These are phyloP conservation scores for Bolboschoenoplectus hybrid DNA, from an alignment of 202 grass and related monocot species.

Conservation along the genomic window DNA sequence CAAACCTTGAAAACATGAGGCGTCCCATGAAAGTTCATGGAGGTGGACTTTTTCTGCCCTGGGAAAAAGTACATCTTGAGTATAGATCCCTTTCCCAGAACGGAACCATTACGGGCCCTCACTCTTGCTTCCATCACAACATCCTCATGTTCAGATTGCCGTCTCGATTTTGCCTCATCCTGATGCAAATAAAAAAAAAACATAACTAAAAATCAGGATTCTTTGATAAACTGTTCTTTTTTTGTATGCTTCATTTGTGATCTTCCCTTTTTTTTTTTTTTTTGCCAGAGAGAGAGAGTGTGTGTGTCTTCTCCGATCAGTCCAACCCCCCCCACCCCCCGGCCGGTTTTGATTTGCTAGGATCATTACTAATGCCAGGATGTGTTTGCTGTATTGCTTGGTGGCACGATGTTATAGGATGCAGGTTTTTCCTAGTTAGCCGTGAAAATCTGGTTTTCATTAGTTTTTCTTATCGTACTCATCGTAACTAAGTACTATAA, in stretches of 20 bases:
- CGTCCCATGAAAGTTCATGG: slow-evolving; percentile 64
- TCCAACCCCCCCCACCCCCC: not conserved
- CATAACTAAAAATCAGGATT: not conserved
- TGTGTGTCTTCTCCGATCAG: not conserved
- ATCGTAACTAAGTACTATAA: not conserved
- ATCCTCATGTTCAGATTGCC: slow-evolving; percentile 69
- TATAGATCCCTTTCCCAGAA: slow-evolving; percentile 95
- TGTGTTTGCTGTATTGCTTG: too few relatives aligned
- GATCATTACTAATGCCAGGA: too few relatives aligned
- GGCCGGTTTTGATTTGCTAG: too few relatives aligned
- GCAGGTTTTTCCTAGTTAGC: too few relatives aligned
- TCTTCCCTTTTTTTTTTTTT: not conserved
- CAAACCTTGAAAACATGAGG: slow-evolving; percentile 94
- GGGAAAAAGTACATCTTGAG: slow-evolving; percentile 98
- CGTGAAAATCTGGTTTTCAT: not conserved
- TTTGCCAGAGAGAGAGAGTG: not conserved
- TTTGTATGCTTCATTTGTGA: not conserved
- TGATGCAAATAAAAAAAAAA: slow-evolving; percentile 48
- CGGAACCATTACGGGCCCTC: slow-evolving; percentile 86
- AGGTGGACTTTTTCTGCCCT: slow-evolving; percentile 81
- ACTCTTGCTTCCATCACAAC: slow-evolving; percentile 83
- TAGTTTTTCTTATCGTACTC: not conserved
- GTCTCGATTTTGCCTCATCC: slow-evolving; percentile 72
- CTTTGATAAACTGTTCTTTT: not conserved
- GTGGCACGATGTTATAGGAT: too few relatives aligned